Base-by-base conservation (phyloP, 805 yeast genomes). In the Monosporozyma siamensis region DNA sequence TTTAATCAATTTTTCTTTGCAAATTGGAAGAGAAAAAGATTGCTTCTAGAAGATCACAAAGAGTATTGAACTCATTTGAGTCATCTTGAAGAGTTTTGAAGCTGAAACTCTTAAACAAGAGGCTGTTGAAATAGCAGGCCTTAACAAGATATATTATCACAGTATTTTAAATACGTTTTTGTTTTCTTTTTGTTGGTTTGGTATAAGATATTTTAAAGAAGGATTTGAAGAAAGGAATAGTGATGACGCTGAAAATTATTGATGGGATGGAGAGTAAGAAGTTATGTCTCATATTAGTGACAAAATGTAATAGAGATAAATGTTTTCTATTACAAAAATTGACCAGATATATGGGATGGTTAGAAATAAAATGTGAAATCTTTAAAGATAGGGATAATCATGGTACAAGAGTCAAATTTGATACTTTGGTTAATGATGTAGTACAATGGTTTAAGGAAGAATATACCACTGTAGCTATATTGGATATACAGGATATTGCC, bases 401-500 rank as follows among this genome's bases (percentile, higher is more conserved):
- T 95, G 42, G 68, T 6, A 69, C 31, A 73, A 76, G 48, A 89
- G 95, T 0, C 83, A 85, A 30, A 71, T 75, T 85, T 35, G 53
- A 65, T 31, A 65, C 64, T 35, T 95, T 96, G 2, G 71, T 85
- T 34, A 53, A 65, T 4, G 95, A 87, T 53, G 82, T 90, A 81
- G 72, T 87, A 73, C 65, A 73, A 39, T 92, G 97, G 97, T 86
- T 85, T 56, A 68, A 71, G 29, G 77, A 80, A 18, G 86, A 82
- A 43, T 71, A 77, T 45, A 95, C 95, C 11, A 82, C 81, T 22
- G 97, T 90, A 34, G 97, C 95, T 1, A 84, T 90, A 9, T 69
- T 89, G 44, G 97, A 90, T 63, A 96, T 95, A 22, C 85, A 95
- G 2, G 88, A 89, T 61, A 80, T 89, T 23, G 86, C 95, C 4